Evolutionary conservation across 1,284 basidiomycete species (phyloP).

Genomic region (Puccinia horiana): DNA sequence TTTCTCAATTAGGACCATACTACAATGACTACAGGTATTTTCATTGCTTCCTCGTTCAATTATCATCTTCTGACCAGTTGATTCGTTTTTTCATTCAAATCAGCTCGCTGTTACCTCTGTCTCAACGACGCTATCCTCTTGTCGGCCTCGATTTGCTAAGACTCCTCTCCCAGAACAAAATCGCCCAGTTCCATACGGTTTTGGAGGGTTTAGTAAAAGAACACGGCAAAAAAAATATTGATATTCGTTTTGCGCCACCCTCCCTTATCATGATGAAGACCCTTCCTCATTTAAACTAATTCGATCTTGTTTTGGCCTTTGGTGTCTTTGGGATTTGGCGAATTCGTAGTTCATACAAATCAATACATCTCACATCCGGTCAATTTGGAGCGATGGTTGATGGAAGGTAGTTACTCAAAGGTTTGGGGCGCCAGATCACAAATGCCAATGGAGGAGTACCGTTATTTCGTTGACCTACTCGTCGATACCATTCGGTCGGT

Average conservation of each 20-base stretch:
- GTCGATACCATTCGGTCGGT: slow-evolving; percentile 40
- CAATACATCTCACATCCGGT: slow-evolving; percentile 57
- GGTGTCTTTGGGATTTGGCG: not conserved
- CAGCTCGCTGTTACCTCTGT: slow-evolving; percentile 74
- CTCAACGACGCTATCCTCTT: slow-evolving; percentile 81
- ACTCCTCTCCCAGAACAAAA: slow-evolving; percentile 90
- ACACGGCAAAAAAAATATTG: slow-evolving; percentile 50
- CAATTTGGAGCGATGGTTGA: slow-evolving; percentile 81
- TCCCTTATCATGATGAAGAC: not conserved
- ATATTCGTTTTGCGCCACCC: slow-evolving; percentile 51
- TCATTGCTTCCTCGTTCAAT: not conserved
- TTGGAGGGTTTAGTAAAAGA: slow-evolving; percentile 65
- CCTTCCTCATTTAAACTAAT: not conserved
- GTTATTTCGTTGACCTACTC: slow-evolving; percentile 36
- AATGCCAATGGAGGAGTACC: slow-evolving; percentile 57
- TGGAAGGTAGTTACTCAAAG: slow-evolving; percentile 98
- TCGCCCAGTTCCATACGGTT: slow-evolving; percentile 98
- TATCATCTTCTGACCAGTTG: not conserved
- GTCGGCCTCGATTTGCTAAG: slow-evolving; percentile 91
- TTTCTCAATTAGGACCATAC: slow-evolving; percentile 86
- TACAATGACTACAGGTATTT: slow-evolving; percentile 79
- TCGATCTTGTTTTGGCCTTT: not conserved
- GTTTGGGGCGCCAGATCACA: slow-evolving; percentile 93
- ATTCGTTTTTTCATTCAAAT: slow-evolving; percentile 22
- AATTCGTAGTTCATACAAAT: slow-evolving; percentile 22